These are phyloP conservation scores for Podila clonocystis DNA, from an alignment of 192 early-diverging fungal species.

Conservation along the genomic window DNA sequence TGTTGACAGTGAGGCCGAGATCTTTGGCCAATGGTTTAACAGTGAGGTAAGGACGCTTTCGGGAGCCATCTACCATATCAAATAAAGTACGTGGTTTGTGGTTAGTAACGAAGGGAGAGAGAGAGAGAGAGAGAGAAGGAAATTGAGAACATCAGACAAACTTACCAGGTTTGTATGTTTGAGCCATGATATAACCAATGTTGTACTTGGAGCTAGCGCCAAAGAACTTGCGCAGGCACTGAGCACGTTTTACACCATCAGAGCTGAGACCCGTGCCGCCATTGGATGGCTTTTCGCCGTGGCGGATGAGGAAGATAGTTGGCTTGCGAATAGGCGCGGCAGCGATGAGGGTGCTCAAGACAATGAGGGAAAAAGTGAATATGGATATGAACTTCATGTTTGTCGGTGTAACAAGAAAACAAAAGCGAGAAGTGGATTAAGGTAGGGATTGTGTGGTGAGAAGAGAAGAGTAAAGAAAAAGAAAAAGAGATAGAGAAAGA, in stretches of 20 bases:
- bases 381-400: constrained; percentile 1
- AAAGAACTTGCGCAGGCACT: constrained; percentile 5
- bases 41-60: background rate
- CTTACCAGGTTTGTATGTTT: background rate
- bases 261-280: background rate
- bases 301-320: constrained; percentile 2
- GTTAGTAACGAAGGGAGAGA: background rate
- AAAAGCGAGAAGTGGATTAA: no score
- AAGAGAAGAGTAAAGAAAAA: no score
- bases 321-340: constrained; percentile 2
- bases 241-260: constrained; percentile 1
- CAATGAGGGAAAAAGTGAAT: background rate
- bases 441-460: no score
- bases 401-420: no score
- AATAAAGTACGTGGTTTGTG: background rate
- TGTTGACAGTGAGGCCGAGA: background rate
- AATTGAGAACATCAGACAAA: background rate
- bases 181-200: constrained; percentile 1
- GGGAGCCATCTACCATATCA: background rate
- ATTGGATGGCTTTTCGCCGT: constrained; percentile 3
- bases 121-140: background rate
- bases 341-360: background rate
- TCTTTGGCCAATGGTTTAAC: constrained; percentile 3
- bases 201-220: constrained; percentile 1
- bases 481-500: no score